A percentile compares a stretch with the other conserved stretches of the same genome.
phyloP scores from a whole-genome alignment of 176 grass and related monocot species.

The Echinochloa phyllopogon region DNA sequence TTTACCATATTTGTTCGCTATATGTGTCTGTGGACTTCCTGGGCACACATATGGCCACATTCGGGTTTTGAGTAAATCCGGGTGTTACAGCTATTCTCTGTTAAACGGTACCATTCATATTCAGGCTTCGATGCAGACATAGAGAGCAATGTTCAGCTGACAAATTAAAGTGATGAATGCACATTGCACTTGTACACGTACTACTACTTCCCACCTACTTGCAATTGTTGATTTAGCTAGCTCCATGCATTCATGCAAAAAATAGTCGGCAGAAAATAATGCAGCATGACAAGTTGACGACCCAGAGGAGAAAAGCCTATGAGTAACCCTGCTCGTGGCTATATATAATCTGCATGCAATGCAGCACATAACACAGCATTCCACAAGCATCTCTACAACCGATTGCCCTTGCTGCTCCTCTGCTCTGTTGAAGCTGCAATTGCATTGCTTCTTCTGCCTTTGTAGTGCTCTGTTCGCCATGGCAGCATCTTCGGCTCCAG shows the following conservation, averaged over 20 bases:
- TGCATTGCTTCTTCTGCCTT: not conserved
- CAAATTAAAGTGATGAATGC: slow-evolving; percentile 21
- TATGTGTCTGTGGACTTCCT: too few relatives aligned
- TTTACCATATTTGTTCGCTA: too few relatives aligned
- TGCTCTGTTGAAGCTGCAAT: not conserved
- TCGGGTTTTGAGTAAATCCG: too few relatives aligned
- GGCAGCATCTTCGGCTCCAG: not conserved
- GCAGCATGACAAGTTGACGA: not conserved
- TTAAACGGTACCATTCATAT: not conserved
- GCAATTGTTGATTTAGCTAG: not conserved
- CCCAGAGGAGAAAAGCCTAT: not conserved
- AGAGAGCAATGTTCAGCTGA: not conserved
- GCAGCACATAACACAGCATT: slow-evolving; percentile 26
- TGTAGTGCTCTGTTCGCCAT: not conserved
- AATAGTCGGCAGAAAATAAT: slow-evolving; percentile 1
- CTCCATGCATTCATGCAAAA: not conserved
- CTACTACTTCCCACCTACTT: not conserved
- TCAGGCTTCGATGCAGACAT: not conserved
- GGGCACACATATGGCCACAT: too few relatives aligned
- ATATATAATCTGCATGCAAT: slow-evolving; percentile 54
- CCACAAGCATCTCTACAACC: not conserved
- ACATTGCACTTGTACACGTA: slow-evolving; percentile 2
- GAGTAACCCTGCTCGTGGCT: not conserved
- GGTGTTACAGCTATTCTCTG: not conserved
- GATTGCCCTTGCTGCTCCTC: not conserved